These are phyloP conservation scores for Stagonosporopsis rhizophila DNA, from an alignment of 2,329 filamentous ascomycete genomes.

Conservation along the genomic window DNA sequence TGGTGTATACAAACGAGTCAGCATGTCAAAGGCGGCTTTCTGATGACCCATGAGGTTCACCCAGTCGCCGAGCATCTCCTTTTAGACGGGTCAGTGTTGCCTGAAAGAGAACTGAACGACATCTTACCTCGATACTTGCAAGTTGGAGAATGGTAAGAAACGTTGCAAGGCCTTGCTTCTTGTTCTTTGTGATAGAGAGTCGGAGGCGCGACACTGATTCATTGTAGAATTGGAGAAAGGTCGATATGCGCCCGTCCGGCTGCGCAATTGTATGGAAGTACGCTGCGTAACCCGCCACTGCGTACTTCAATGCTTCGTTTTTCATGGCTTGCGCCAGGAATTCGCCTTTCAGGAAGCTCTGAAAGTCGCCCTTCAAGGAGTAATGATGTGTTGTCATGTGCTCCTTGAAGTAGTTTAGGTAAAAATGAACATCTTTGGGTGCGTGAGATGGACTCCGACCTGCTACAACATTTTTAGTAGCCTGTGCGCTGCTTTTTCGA, in stretches of 20 bases:
- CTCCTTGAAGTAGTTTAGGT: conserved; percentile 78
- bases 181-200: conserved; percentile 71
- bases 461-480: conserved; percentile 21
- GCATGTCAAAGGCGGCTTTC: conserved; percentile 82
- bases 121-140: conserved; percentile 85
- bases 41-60: conserved; percentile 92
- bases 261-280: conserved; percentile 81
- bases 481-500: conserved; percentile 43
- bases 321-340: conserved; percentile 75
- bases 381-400: conserved; percentile 86
- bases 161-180: conserved; percentile 75
- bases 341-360: conserved; percentile 75
- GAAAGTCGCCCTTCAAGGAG: conserved; percentile 72
- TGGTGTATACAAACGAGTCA: conserved; percentile 79
- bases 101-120: background rate
- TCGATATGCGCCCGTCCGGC: conserved; percentile 74
- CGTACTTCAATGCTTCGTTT: conserved; percentile 84
- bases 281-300: conserved; percentile 84
- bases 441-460: conserved; percentile 45
- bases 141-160: conserved; percentile 89
- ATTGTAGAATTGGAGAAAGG: conserved; percentile 90
- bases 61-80: conserved; percentile 97
- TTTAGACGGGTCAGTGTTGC: conserved; percentile 20
- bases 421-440: conserved; percentile 75
- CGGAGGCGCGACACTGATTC: conserved; percentile 81